Evolutionary conservation across 306 rosid genomes (phyloP).

Genomic region (Prunus campanulata): DNA sequence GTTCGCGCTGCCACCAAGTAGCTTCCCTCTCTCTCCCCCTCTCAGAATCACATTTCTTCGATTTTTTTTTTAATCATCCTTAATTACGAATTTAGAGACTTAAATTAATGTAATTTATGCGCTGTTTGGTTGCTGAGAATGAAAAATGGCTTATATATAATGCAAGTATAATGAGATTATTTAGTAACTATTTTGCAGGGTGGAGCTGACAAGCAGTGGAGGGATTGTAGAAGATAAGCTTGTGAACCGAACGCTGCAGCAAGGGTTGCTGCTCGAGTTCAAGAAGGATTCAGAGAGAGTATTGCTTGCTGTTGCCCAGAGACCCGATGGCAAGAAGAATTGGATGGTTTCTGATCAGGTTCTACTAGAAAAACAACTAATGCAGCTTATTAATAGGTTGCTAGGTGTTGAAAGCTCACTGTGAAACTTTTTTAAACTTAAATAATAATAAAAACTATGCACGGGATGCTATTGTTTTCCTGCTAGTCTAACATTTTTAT

Average conservation of each 20-base stretch:
- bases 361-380: conserved; percentile 71
- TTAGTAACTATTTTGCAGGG: conserved; percentile 33
- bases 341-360: conserved; percentile 99
- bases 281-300: conserved; percentile 85
- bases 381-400: conserved; percentile 87
- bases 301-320: conserved; percentile 81
- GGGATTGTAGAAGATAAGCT: conserved; percentile 69
- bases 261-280: conserved; percentile 82
- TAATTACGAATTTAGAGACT: neutral
- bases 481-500: conserved; percentile 23
- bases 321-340: conserved; percentile 97
- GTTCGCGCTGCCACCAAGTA: conserved; percentile 58
- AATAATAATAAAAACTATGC: conserved; percentile 13
- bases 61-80: neutral
- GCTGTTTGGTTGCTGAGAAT: conserved; percentile 14
- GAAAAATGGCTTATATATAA: neutral
- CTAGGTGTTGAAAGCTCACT: conserved; percentile 65
- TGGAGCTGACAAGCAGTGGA: conserved; percentile 48
- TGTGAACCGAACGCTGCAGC: conserved; percentile 51
- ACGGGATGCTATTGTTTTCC: neutral
- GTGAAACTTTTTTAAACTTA: conserved; percentile 19
- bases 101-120: neutral
- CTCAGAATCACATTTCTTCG: neutral
- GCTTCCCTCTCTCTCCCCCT: neutral
- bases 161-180: neutral